Evolutionary conservation across 345 rosid species (phyloP).

Genomic region (Zanthoxylum bungeanum): DNA sequence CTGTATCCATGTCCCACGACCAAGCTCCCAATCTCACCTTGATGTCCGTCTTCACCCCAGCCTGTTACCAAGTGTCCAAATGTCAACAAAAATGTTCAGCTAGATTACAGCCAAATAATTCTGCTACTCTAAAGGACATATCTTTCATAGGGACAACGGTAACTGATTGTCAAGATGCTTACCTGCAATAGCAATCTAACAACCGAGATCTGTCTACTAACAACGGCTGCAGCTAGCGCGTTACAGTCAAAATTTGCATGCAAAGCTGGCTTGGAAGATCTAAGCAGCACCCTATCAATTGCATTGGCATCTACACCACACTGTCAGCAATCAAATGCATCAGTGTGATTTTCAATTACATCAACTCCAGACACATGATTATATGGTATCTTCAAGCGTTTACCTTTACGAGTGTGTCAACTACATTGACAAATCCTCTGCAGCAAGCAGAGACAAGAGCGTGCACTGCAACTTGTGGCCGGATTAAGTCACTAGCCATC

Average conservation of each 20-base stretch:
- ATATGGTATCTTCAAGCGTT: neutral
- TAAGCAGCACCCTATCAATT: slow-evolving; percentile 41
- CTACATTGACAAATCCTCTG: slow-evolving; percentile 57
- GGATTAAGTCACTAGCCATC: slow-evolving; percentile 46
- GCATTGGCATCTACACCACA: slow-evolving; percentile 44
- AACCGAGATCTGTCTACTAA: slow-evolving; percentile 51
- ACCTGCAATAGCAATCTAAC: slow-evolving; percentile 50
- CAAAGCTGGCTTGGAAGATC: slow-evolving; percentile 57
- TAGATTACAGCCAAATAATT: neutral
- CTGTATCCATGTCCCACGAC: slow-evolving; percentile 63
- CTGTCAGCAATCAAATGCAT: slow-evolving; percentile 28
- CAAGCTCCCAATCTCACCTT: slow-evolving; percentile 61
- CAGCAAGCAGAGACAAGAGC: slow-evolving; percentile 58
- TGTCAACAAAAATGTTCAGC: neutral
- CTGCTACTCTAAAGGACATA: too few species aligned
- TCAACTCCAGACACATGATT: neutral
- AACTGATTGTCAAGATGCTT: slow-evolving; percentile 8
- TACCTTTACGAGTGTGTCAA: slow-evolving; percentile 48
- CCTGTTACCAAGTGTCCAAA: slow-evolving; percentile 27
- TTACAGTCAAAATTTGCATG: slow-evolving; percentile 56
- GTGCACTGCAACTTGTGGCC: slow-evolving; percentile 43
- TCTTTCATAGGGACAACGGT: too few species aligned
- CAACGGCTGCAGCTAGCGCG: slow-evolving; percentile 53
- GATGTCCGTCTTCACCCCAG: slow-evolving; percentile 37
- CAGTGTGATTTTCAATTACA: neutral